These are phyloP conservation scores for Cubamyces sp. DNA, from an alignment of 768 basidiomycete genomes.

Conservation along the genomic window DNA sequence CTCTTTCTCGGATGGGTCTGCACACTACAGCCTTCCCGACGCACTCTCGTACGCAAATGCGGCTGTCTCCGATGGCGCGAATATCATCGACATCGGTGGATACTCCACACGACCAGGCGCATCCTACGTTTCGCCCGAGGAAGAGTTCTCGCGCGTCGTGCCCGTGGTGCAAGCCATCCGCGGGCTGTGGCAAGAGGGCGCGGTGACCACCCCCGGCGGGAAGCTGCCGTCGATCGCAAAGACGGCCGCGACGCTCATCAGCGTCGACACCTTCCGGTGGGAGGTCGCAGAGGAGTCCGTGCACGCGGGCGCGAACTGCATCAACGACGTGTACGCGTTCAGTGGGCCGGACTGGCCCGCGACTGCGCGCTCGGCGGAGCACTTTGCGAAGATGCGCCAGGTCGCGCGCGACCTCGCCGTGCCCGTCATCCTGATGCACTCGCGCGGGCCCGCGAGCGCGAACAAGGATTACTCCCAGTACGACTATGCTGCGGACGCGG, in stretches of 20 bases:
- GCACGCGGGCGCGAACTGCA: conserved; percentile 83
- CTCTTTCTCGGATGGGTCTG: conserved; percentile 90
- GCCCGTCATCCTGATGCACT: conserved; percentile 94
- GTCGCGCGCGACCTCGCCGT: conserved; percentile 65
- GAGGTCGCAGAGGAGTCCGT: conserved; percentile 77
- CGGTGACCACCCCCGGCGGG: conserved; percentile 2
- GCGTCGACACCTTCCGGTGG: conserved; percentile 88
- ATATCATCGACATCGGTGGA: conserved; percentile 91
- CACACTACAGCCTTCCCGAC: conserved; percentile 51
- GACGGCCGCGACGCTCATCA: conserved; percentile 54
- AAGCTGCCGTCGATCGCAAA: background rate
- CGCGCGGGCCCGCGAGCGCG: conserved; percentile 77
- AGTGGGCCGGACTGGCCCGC: conserved; percentile 58
- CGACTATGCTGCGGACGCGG: conserved; percentile 43
- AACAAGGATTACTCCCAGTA: conserved; percentile 69
- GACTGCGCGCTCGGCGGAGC: conserved; percentile 39
- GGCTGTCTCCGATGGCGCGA: conserved; percentile 60
- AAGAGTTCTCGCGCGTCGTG: conserved; percentile 74
- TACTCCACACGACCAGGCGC: conserved; percentile 91
- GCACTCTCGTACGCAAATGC: conserved; percentile 57
- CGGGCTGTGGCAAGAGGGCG: conserved; percentile 24
- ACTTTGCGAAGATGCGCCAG: conserved; percentile 64
- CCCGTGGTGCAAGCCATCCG: conserved; percentile 71
- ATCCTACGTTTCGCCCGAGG: conserved; percentile 60
- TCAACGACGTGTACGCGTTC: conserved; percentile 91